These are phyloP conservation scores for Pichia eremophila DNA, from an alignment of 805 yeast genomes.

Conservation along the genomic window DNA sequence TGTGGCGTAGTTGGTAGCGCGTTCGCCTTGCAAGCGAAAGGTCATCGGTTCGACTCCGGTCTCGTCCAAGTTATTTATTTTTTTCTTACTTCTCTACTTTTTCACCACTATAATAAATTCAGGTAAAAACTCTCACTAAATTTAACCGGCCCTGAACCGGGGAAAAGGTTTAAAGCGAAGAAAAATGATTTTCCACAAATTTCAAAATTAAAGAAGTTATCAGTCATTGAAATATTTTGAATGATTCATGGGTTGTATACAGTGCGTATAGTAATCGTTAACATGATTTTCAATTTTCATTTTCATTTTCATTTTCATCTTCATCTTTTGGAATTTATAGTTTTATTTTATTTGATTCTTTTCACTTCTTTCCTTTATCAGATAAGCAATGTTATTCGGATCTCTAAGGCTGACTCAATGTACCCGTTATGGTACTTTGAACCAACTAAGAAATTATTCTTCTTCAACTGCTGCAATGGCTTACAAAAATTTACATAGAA, in stretches of 20 bases:
- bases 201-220: too few relatives aligned
- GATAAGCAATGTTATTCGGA: conserved; percentile 1
- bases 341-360: background rate
- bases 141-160: conserved; percentile 3
- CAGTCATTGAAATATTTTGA: too few relatives aligned
- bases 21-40: conserved; percentile 76
- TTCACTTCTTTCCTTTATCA: background rate
- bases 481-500: conserved; percentile 83
- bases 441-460: conserved; percentile 9
- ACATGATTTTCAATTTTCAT: too few relatives aligned
- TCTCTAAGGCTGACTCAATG: conserved; percentile 5
- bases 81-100: too few relatives aligned
- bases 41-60: conserved; percentile 76
- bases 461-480: conserved; percentile 91
- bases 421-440: conserved; percentile 4
- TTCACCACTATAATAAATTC: too few relatives aligned
- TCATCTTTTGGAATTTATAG: background rate
- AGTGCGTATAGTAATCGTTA: too few relatives aligned
- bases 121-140: too few relatives aligned
- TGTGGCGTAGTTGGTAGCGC: conserved; percentile 82
- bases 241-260: too few relatives aligned
- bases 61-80: conserved; percentile 42
- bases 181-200: too few relatives aligned
- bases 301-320: too few relatives aligned
- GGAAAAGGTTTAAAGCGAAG: background rate